A percentile compares a stretch with the other conserved stretches of the same genome.
Evolutionary conservation across 805 yeast genomes (phyloP).

Genomic region (Metschnikowia arizonensis): DNA sequence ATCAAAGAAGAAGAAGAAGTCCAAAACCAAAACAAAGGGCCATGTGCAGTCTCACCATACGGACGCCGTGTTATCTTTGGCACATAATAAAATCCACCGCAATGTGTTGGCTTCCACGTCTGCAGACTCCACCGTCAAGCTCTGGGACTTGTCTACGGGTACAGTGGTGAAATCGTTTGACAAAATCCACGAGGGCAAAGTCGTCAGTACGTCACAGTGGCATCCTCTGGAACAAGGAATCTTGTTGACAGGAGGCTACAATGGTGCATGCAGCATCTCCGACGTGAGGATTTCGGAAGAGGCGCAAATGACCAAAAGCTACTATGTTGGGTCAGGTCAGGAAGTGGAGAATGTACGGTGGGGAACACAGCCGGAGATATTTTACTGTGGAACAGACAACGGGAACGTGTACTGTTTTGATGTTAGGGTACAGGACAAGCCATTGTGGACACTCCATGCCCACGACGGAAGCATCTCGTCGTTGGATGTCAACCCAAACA

Average conservation of each 20-base stretch:
- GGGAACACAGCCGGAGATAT: constrained; percentile 50
- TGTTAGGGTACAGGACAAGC: constrained; percentile 61
- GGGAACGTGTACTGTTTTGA: constrained; percentile 90
- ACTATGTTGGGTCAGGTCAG: constrained; percentile 61
- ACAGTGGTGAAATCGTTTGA: constrained; percentile 74
- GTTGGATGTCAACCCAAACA: constrained; percentile 60
- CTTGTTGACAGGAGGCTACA: constrained; percentile 90
- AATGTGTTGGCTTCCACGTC: constrained; percentile 89
- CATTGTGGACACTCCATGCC: constrained; percentile 94
- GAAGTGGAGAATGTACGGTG: constrained; percentile 83
- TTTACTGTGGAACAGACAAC: constrained; percentile 86
- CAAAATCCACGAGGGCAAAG: constrained; percentile 67
- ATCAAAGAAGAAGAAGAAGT: constrained; percentile 43
- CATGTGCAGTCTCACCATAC: constrained; percentile 77
- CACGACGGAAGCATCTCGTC: constrained; percentile 93
- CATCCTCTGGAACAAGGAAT: constrained; percentile 61
- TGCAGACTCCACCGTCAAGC: constrained; percentile 89
- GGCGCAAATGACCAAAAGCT: constrained; percentile 54
- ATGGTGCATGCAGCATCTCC: constrained; percentile 70
- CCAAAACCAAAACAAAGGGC: constrained; percentile 46
- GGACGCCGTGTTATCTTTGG: constrained; percentile 85
- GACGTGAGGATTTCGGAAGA: constrained; percentile 79
- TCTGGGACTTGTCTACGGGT: constrained; percentile 85
- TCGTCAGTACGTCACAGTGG: constrained; percentile 87
- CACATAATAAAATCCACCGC: constrained; percentile 78